phyloP scores from a whole-genome alignment of 2,329 filamentous ascomycete genomes.

The Dactylellina sp. region DNA sequence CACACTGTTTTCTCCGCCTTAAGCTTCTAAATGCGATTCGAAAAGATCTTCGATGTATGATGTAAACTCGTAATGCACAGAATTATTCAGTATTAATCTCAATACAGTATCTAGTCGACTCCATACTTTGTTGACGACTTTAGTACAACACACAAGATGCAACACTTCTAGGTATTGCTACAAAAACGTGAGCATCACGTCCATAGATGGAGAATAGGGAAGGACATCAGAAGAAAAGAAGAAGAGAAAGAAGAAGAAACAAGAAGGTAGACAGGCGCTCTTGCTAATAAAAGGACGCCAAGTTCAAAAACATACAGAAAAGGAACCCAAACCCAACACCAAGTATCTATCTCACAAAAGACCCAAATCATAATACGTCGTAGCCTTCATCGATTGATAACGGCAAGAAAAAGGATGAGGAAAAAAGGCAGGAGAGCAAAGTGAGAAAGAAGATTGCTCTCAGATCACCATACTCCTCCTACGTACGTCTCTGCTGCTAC shows the following conservation, averaged over 20 bases:
- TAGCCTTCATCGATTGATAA: slow-evolving; percentile 15
- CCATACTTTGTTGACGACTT: neutral
- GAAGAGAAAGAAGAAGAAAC: slow-evolving; percentile 2
- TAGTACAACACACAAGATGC: neutral
- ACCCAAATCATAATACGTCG: slow-evolving; percentile 30
- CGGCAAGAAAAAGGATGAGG: slow-evolving; percentile 2
- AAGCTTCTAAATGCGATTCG: too few species aligned
- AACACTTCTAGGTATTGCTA: neutral
- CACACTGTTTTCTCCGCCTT: too few species aligned
- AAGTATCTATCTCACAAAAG: slow-evolving; percentile 9
- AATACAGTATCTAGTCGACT: too few species aligned
- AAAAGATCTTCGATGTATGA: too few species aligned
- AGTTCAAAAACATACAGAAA: neutral
- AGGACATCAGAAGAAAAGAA: neutral
- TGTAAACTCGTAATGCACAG: too few species aligned
- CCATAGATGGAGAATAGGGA: neutral
- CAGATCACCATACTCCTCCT: slow-evolving; percentile 49
- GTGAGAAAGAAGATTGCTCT: neutral
- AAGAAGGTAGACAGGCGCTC: slow-evolving; percentile 1
- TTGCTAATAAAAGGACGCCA: slow-evolving; percentile 9
- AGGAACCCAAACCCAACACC: slow-evolving; percentile 9
- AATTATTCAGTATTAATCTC: too few species aligned
- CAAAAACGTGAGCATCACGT: neutral
- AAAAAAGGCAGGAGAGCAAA: neutral
- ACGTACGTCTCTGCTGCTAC: slow-evolving; percentile 15